Evolutionary conservation across 202 grass and related monocot genomes (phyloP).

Genomic region (Zizania palustris): DNA sequence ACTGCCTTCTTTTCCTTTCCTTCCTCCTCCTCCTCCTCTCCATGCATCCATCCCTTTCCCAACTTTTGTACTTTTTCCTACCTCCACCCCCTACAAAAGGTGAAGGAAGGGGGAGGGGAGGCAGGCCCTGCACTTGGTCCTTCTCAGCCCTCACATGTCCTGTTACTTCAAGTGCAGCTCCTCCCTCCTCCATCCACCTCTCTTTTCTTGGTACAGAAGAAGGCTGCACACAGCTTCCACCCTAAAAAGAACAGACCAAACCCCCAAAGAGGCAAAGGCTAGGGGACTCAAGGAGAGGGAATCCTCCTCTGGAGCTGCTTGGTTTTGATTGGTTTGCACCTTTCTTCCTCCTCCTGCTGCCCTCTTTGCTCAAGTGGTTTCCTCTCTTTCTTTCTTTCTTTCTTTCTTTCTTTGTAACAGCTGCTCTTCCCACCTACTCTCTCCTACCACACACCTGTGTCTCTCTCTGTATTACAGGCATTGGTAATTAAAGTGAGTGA

Average conservation of each 20-base stretch:
- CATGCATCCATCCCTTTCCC: conserved; percentile 52
- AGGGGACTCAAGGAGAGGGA: conserved; percentile 18
- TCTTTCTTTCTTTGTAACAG: conserved; percentile 3
- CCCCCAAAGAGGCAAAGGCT: conserved; percentile 36
- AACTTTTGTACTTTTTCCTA: conserved; percentile 51
- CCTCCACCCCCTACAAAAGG: conserved; percentile 52
- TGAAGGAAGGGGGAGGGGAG: conserved; percentile 13
- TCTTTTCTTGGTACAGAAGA: conserved; percentile 12
- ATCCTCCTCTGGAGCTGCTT: neutral
- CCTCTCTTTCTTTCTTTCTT: too few species aligned
- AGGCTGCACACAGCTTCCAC: conserved; percentile 31
- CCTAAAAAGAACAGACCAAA: conserved; percentile 37
- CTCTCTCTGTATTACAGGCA: conserved; percentile 21
- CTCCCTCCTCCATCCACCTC: too few species aligned
- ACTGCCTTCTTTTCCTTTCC: neutral
- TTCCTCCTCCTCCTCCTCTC: neutral
- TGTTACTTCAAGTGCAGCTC: conserved; percentile 1
- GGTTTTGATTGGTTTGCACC: neutral
- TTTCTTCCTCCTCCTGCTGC: neutral
- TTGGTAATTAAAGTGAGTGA: conserved; percentile 44
- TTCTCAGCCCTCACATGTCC: conserved; percentile 34
- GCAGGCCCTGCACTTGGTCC: conserved; percentile 37
- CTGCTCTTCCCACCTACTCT: conserved; percentile 15
- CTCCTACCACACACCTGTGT: conserved; percentile 21
- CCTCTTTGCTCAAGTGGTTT: too few species aligned